These are phyloP conservation scores for Solanum piurae DNA, from an alignment of 257 asterid species.

Conservation along the genomic window DNA sequence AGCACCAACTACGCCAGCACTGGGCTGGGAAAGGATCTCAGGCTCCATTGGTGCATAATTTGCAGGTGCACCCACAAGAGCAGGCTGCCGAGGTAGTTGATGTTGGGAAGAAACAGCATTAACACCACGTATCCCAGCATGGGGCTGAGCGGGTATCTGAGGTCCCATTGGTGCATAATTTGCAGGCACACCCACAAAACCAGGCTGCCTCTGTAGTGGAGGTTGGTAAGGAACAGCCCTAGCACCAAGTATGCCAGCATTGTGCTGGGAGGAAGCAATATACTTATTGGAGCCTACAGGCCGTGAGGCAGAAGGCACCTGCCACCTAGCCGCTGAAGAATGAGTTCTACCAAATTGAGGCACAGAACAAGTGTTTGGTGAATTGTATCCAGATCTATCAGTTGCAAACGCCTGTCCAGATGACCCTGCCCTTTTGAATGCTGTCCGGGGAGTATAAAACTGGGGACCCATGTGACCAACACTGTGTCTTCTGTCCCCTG, in stretches of 20 bases:
- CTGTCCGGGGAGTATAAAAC: conserved; percentile 11
- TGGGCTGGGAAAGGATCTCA: conserved; percentile 10
- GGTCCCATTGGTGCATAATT: conserved; percentile 7
- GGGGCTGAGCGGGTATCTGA: conserved; percentile 13
- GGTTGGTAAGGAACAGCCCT: conserved; percentile 4
- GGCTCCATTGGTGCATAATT: conserved; percentile 9
- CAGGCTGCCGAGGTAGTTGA: conserved; percentile 7
- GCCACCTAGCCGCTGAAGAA: conserved; percentile 13
- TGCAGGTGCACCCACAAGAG: conserved; percentile 1
- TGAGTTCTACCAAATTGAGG: conserved; percentile 14
- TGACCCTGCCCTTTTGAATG: conserved; percentile 20
- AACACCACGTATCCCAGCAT: conserved; percentile 3
- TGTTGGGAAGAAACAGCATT: conserved; percentile 6
- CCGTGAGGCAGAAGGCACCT: background rate
- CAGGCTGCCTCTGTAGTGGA: conserved; percentile 9
- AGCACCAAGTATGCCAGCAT: conserved; percentile 2
- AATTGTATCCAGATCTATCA: conserved; percentile 6
- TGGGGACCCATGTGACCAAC: conserved; percentile 19
- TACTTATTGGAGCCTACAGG: conserved; percentile 4
- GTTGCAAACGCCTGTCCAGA: conserved; percentile 9
- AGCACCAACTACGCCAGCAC: conserved; percentile 5
- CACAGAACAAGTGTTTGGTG: background rate
- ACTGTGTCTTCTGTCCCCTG: conserved; percentile 16
- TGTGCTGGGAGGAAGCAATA: conserved; percentile 1
- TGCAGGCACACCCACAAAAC: background rate